phyloP scores from a whole-genome alignment of 2,329 filamentous ascomycete genomes.

The Colletotrichum cereale region DNA sequence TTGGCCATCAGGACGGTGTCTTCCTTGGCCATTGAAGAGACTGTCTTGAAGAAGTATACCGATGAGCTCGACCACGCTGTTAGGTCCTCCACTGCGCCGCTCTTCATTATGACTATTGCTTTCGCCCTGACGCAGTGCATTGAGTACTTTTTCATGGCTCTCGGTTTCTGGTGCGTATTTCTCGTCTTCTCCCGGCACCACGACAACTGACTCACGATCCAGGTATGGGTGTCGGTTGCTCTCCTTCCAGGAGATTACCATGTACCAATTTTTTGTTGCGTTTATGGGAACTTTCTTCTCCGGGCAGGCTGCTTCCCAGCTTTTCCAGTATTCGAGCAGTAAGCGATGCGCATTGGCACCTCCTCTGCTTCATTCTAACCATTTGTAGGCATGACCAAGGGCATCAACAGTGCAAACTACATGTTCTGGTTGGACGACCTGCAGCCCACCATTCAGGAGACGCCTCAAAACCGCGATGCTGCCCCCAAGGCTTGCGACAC shows the following conservation, averaged over 20 bases:
- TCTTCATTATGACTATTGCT: slow-evolving; percentile 51
- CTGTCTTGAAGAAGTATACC: slow-evolving; percentile 48
- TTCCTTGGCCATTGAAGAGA: slow-evolving; percentile 56
- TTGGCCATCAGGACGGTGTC: slow-evolving; percentile 56
- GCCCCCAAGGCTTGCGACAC: slow-evolving; percentile 51
- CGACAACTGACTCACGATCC: not conserved
- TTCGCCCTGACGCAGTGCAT: slow-evolving; percentile 54
- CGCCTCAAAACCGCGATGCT: slow-evolving; percentile 52
- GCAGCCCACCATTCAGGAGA: slow-evolving; percentile 58
- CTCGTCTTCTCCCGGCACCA: not conserved
- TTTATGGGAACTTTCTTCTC: slow-evolving; percentile 65
- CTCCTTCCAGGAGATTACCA: slow-evolving; percentile 52
- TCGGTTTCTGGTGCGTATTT: slow-evolving; percentile 54
- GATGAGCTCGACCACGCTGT: slow-evolving; percentile 49
- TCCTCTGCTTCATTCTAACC: slow-evolving; percentile 13
- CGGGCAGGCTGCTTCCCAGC: slow-evolving; percentile 54
- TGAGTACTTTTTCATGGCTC: slow-evolving; percentile 54
- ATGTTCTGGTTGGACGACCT: slow-evolving; percentile 61
- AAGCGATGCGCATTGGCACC: slow-evolving; percentile 16
- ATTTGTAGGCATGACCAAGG: slow-evolving; percentile 61
- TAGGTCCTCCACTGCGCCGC: slow-evolving; percentile 46
- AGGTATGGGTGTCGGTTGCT: slow-evolving; percentile 54
- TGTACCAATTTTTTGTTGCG: slow-evolving; percentile 62
- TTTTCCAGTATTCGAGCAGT: slow-evolving; percentile 63
- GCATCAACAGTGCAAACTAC: slow-evolving; percentile 62